Evolutionary conservation across 139 green algal genomes (phyloP).

Genomic region (Ulvella scutata): DNA sequence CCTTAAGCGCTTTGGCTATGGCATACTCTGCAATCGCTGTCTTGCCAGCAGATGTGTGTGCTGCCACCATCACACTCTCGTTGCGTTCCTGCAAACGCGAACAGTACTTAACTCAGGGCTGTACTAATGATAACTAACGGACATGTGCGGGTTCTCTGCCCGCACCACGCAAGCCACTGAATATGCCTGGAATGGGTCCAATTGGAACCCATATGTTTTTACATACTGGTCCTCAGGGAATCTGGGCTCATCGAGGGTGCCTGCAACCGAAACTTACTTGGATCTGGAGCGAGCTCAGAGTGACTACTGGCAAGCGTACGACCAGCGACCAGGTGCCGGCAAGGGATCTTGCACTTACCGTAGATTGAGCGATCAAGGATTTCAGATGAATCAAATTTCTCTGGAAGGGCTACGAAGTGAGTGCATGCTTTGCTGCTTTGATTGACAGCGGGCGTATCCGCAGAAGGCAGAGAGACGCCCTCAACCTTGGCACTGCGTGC

Average conservation of each 20-base stretch:
- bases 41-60: slow-evolving; percentile 86
- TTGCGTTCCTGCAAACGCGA: slow-evolving; percentile 42
- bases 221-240: slow-evolving; percentile 34
- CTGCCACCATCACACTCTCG: slow-evolving; percentile 81
- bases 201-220: slow-evolving; percentile 73
- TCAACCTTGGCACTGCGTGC: too few species aligned
- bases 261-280: too few species aligned
- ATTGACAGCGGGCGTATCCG: too few species aligned
- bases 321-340: too few species aligned
- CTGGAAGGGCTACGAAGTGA: background rate
- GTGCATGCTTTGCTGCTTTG: background rate
- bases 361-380: too few species aligned
- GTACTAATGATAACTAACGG: background rate
- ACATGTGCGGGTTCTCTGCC: background rate
- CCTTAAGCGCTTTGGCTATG: slow-evolving; percentile 59
- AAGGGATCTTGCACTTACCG: too few species aligned
- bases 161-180: slow-evolving; percentile 66
- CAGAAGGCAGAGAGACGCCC: too few species aligned
- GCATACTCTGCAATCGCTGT: slow-evolving; percentile 92
- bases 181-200: slow-evolving; percentile 78
- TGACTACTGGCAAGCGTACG: too few species aligned
- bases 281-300: too few species aligned
- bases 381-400: background rate
- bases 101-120: background rate
- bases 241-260: slow-evolving; percentile 46